These are phyloP conservation scores for Gossypium trilobum DNA, from an alignment of 441 rosid species.

Conservation along the genomic window DNA sequence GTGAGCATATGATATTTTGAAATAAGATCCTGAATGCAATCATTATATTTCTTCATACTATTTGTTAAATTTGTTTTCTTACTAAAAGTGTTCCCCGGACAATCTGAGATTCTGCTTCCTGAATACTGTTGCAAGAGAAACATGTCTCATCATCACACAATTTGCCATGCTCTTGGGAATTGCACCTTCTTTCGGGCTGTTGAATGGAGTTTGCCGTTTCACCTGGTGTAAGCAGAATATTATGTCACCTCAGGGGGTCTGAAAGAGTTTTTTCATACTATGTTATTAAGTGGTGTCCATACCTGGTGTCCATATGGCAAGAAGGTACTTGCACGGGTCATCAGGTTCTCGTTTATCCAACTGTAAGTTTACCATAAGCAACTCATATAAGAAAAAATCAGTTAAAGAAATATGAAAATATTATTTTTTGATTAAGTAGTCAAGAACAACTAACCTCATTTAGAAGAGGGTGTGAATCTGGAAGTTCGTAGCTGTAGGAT, in stretches of 20 bases:
- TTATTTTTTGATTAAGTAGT: neutral
- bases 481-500: slow-evolving; percentile 35
- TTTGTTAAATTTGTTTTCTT: slow-evolving; percentile 12
- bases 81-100: slow-evolving; percentile 60
- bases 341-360: slow-evolving; percentile 44
- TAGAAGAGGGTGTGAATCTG: slow-evolving; percentile 44
- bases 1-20: neutral
- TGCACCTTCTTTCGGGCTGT: slow-evolving; percentile 35
- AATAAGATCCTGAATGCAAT: neutral
- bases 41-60: neutral
- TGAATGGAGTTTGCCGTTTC: slow-evolving; percentile 45
- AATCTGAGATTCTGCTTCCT: slow-evolving; percentile 45
- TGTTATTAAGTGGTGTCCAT: neutral
- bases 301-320: slow-evolving; percentile 66
- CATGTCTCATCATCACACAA: slow-evolving; percentile 38
- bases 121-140: slow-evolving; percentile 37
- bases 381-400: slow-evolving; percentile 12
- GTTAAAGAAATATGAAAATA: slow-evolving; percentile 6
- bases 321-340: slow-evolving; percentile 46
- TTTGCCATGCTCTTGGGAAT: slow-evolving; percentile 27
- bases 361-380: slow-evolving; percentile 23
- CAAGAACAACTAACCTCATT: slow-evolving; percentile 34
- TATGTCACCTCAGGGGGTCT: neutral
- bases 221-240: slow-evolving; percentile 26
- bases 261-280: neutral